phyloP scores from a whole-genome alignment of 2,329 filamentous ascomycete species.

The Venturia carpophila region DNA sequence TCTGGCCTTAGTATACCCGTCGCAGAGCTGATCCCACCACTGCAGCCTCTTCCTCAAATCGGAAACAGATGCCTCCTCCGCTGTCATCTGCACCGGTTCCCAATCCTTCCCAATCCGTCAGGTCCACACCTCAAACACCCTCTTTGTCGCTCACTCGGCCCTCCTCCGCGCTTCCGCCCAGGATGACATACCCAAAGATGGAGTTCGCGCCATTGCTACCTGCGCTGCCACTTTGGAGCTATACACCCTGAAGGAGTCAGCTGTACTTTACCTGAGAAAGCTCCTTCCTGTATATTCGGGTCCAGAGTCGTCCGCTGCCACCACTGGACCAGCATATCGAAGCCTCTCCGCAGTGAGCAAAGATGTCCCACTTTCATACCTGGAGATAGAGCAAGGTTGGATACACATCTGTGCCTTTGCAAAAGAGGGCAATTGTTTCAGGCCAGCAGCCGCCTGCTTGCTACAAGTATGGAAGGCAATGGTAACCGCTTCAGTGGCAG shows the following conservation, averaged over 20 bases:
- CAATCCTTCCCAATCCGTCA: constrained; percentile 54
- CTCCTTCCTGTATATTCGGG: constrained; percentile 32
- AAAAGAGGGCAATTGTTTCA: constrained; percentile 32
- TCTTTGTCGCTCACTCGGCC: constrained; percentile 44
- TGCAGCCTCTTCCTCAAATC: constrained; percentile 36
- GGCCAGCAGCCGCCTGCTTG: constrained; percentile 42
- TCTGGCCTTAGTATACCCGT: constrained; percentile 30
- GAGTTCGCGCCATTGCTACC: constrained; percentile 29
- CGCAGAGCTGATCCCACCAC: constrained; percentile 22
- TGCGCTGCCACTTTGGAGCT: constrained; percentile 40
- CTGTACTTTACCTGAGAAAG: constrained; percentile 31
- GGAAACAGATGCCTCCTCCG: constrained; percentile 29
- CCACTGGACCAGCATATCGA: constrained; percentile 33
- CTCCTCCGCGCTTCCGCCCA: constrained; percentile 20
- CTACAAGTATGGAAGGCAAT: constrained; percentile 43
- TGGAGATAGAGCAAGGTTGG: constrained; percentile 46
- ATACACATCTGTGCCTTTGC: constrained; percentile 47
- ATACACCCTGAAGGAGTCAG: constrained; percentile 29
- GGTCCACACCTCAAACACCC: constrained; percentile 57
- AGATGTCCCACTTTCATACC: constrained; percentile 45
- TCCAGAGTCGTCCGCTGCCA: constrained; percentile 25
- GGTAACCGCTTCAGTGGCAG: constrained; percentile 34
- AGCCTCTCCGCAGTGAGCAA: constrained; percentile 19
- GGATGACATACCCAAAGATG: constrained; percentile 10
- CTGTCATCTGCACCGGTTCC: constrained; percentile 51